Base-by-base conservation (phyloP, 2,329 filamentous ascomycete genomes). In the Penicillium paneum region DNA sequence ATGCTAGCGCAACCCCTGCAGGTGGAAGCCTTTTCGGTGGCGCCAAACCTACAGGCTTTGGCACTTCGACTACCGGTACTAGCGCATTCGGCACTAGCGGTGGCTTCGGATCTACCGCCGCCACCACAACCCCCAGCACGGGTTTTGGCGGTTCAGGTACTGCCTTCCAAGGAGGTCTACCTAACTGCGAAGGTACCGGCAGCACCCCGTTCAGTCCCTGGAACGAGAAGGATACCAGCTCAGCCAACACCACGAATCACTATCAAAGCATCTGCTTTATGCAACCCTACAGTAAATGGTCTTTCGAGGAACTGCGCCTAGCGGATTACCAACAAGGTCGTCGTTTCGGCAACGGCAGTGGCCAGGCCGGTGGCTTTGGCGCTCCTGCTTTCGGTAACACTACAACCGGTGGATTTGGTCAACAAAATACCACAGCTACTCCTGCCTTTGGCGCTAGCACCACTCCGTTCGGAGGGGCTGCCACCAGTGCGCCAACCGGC, bases 261-360 rank as follows among this genome's bases (percentile, higher is more conserved):
- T 80, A 76, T 53, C 78, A 80, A 64, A 79, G 76, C 59, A 75
- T 80, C 60, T 73, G 66, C 24, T 77, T 78, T 52, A 77, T 78
- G 75, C 70, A 69, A 42, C 75, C 78, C 6, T 79, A 79, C 77
- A 87, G 86, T 72, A 95, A 94, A 71, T 97, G 88, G 79, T 97
- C 93, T 10, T 84, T 90, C n/a, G 94, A 88, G 67, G 78, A 94
- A 72, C 76, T 94, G 50, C 82, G 90, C 67, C 74, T 96, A 57
- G 90, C 85, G 42, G 94, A 99, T 73, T 99, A 99, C 71, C 83
- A 87, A 55, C 89, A 92, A 72, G 92, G 92, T 47, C 86, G 92
- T 55, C 87, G 88, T 50, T 90, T 84, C 70, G 94, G 92, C 32
- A 96, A 93, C 73, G 82, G 83, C 39, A 90, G 88, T 58, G 91